These are phyloP conservation scores for Ilyonectria robusta DNA, from an alignment of 2,329 filamentous ascomycete genomes.

Conservation along the genomic window DNA sequence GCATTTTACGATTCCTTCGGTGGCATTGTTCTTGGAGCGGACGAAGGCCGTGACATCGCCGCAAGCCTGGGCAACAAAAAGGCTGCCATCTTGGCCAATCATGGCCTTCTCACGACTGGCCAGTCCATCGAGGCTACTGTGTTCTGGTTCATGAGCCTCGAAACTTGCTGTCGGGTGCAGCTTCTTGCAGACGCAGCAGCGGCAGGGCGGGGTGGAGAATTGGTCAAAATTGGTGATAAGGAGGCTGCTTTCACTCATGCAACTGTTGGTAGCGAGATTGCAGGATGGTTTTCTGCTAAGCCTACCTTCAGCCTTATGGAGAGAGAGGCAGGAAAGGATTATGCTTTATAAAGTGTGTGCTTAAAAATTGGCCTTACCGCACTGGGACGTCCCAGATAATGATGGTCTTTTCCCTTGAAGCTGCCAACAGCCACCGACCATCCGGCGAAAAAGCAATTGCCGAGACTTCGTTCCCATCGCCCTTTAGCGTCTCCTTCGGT, in stretches of 20 bases:
- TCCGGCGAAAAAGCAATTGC: not conserved
- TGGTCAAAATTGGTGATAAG: conserved; percentile 15
- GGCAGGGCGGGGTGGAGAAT: conserved; percentile 13
- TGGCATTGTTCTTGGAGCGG: conserved; percentile 15
- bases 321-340: conserved; percentile 14
- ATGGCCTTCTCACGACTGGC: conserved; percentile 26
- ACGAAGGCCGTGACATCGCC: conserved; percentile 27
- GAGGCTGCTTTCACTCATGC: conserved; percentile 24
- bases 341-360: not conserved
- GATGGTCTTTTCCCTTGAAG: not conserved
- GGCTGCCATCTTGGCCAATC: conserved; percentile 24
- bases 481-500: not conserved
- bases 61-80: conserved; percentile 17
- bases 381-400: not conserved
- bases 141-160: conserved; percentile 29
- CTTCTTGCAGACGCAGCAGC: conserved; percentile 23
- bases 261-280: conserved; percentile 15
- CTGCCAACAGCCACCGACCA: not conserved
- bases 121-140: conserved; percentile 16
- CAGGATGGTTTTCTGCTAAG: conserved; percentile 28
- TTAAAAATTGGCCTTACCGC: too few relatives aligned
- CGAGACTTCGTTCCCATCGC: not conserved
- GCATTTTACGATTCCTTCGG: conserved; percentile 23
- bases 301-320: conserved; percentile 24
- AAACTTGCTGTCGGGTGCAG: conserved; percentile 30